Evolutionary conservation across 169 alveolate genomes (phyloP).

Genomic region (Nephromyces sp.): DNA sequence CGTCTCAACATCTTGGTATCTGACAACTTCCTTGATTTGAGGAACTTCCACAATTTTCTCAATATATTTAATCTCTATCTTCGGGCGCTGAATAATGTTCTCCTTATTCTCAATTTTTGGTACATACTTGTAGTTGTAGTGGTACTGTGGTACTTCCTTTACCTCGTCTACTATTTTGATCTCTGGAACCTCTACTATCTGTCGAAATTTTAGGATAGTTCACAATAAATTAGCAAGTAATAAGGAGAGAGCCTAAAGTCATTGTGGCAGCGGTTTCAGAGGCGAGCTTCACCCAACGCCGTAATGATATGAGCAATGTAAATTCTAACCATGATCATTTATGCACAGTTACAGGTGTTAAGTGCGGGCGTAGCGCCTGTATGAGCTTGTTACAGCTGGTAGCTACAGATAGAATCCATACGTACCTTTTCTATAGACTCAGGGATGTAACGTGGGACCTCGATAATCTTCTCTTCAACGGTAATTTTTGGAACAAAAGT

Average conservation of each 20-base stretch:
- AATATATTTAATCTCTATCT: slow-evolving; percentile 52
- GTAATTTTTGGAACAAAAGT: slow-evolving; percentile 63
- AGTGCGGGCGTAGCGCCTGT: too few relatives aligned
- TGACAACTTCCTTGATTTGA: slow-evolving; percentile 49
- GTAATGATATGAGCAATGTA: too few relatives aligned
- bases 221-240: neutral
- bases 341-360: too few relatives aligned
- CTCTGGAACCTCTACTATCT: slow-evolving; percentile 67
- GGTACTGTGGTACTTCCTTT: slow-evolving; percentile 57
- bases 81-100: slow-evolving; percentile 56
- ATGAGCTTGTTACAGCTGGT: too few relatives aligned
- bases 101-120: slow-evolving; percentile 64
- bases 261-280: neutral
- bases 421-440: slow-evolving; percentile 60
- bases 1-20: slow-evolving; percentile 53
- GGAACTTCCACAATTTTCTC: slow-evolving; percentile 65
- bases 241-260: too few relatives aligned
- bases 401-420: neutral
- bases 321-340: too few relatives aligned
- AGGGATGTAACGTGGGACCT: slow-evolving; percentile 62
- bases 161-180: slow-evolving; percentile 62
- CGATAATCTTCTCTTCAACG: slow-evolving; percentile 57
- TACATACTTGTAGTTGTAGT: slow-evolving; percentile 55
- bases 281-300: neutral
- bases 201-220: neutral